phyloP scores from a whole-genome alignment of 306 rosid species.

The Argentina anserina region DNA sequence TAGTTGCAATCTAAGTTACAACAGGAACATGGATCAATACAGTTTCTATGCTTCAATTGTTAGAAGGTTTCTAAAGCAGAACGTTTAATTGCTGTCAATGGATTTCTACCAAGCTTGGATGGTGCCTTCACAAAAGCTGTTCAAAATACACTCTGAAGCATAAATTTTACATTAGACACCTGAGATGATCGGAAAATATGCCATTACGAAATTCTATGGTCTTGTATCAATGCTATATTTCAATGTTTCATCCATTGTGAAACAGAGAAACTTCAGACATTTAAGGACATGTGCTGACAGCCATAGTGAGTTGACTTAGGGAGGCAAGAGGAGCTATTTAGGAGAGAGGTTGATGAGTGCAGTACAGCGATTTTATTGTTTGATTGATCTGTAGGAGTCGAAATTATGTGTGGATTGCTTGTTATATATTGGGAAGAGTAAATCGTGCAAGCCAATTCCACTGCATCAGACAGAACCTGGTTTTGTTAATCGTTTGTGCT shows the following conservation, averaged over 20 bases:
- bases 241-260: neutral
- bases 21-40: neutral
- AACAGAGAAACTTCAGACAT: neutral
- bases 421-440: neutral
- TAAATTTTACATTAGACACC: neutral
- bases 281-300: neutral
- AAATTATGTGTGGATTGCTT: neutral
- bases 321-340: neutral
- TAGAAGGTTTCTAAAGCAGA: neutral
- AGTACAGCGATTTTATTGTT: neutral
- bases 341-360: neutral
- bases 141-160: too few relatives aligned
- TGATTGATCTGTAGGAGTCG: neutral
- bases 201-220: neutral
- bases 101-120: conserved; percentile 2
- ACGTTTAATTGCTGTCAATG: neutral
- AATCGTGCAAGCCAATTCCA: neutral
- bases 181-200: neutral
- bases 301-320: neutral
- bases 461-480: neutral
- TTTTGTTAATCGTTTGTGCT: neutral
- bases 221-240: neutral
- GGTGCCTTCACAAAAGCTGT: neutral
- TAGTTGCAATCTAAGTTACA: neutral
- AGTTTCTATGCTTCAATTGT: too few relatives aligned